A percentile compares a stretch with the other conserved stretches of the same genome.
phyloP scores from a whole-genome alignment of 2,329 filamentous ascomycete species.

The Colletotrichum truncatum region DNA sequence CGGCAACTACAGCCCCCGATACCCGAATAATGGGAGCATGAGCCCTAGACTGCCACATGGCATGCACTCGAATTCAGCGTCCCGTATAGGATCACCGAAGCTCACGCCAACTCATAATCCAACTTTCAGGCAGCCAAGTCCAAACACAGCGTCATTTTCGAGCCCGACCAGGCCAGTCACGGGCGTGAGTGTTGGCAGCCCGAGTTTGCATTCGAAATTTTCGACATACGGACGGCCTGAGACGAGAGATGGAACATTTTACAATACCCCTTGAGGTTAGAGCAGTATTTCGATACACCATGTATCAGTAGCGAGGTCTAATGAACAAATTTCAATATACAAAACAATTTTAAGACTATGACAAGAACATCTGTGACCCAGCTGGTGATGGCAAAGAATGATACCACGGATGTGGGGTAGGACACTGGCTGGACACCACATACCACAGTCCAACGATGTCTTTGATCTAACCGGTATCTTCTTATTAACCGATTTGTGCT shows the following conservation, averaged over 20 bases:
- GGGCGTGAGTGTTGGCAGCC: not conserved
- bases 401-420: no score
- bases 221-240: not conserved
- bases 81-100: not conserved
- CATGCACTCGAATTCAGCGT: not conserved
- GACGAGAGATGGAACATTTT: not conserved
- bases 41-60: conserved; percentile 1
- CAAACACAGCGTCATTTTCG: not conserved
- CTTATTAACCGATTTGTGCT: no score
- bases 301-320: no score
- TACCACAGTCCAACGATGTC: no score
- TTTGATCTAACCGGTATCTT: no score
- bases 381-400: no score
- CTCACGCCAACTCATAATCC: not conserved
- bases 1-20: not conserved
- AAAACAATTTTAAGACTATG: no score
- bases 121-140: not conserved
- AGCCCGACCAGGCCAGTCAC: not conserved
- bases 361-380: no score
- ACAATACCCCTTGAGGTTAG: not conserved
- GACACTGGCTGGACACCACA: no score
- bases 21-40: not conserved
- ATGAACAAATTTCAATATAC: no score
- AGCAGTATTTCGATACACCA: no score
- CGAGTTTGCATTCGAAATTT: not conserved